phyloP scores from a whole-genome alignment of 108 stramenopile genomes.

The Cyclostephanos invisitatus region DNA sequence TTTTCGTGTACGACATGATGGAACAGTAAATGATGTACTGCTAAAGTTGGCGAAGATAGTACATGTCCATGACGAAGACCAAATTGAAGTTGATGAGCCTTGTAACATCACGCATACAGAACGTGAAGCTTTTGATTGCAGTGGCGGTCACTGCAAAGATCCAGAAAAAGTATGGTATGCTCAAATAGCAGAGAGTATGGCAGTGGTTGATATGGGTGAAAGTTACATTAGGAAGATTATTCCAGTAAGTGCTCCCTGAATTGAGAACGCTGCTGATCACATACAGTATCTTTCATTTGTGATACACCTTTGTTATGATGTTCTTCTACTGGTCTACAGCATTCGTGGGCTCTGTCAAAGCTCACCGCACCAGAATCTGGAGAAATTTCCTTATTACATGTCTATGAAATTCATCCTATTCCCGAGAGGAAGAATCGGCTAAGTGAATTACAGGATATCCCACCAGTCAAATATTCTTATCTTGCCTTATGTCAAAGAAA shows the following conservation, averaged over 20 bases:
- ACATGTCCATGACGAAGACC: conserved; percentile 47
- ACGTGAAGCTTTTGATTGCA: conserved; percentile 19
- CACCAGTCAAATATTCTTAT: conserved; percentile 58
- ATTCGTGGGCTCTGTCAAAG: conserved; percentile 74
- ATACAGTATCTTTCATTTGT: too few relatives aligned
- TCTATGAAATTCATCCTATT: conserved; percentile 76
- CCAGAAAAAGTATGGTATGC: conserved; percentile 30
- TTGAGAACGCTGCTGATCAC: conserved; percentile 5
- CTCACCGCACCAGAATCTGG: conserved; percentile 80
- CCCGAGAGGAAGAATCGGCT: conserved; percentile 6
- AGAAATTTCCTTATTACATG: conserved; percentile 72
- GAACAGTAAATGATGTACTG: conserved; percentile 79
- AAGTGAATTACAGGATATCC: conserved; percentile 7
- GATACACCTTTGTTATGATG: conserved; percentile 1
- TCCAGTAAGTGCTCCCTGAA: conserved; percentile 57
- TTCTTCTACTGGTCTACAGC: conserved; percentile 34
- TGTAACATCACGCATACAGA: conserved; percentile 17
- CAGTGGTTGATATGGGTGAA: conserved; percentile 83
- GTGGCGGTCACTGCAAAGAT: conserved; percentile 21
- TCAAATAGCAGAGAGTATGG: conserved; percentile 71
- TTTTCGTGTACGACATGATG: conserved; percentile 75
- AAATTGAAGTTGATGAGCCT: conserved; percentile 7
- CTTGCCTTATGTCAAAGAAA: conserved; percentile 80
- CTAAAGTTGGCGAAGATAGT: conserved; percentile 66
- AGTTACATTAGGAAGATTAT: conserved; percentile 81